Evolutionary conservation across 345 rosid species (phyloP).

Genomic region (Ailanthus altissimus): DNA sequence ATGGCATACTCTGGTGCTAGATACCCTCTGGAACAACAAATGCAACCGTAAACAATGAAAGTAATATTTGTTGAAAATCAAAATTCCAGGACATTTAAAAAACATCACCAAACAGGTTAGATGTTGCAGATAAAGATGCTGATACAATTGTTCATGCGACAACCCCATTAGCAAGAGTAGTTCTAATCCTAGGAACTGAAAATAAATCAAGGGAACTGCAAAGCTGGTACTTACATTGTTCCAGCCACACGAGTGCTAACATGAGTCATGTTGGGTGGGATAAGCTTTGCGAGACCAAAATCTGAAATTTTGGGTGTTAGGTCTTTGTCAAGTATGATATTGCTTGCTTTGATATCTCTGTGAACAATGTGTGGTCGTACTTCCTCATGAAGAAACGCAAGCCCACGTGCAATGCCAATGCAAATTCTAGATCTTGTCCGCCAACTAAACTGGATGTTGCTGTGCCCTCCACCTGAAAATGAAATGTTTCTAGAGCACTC

Average conservation of each 20-base stretch:
- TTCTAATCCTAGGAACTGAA: background rate
- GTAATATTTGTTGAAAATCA: constrained; percentile 5
- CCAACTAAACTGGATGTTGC: constrained; percentile 76
- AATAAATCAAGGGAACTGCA: background rate
- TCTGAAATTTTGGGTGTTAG: constrained; percentile 87
- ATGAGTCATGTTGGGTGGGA: constrained; percentile 81
- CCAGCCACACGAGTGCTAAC: constrained; percentile 99
- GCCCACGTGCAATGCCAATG: constrained; percentile 80
- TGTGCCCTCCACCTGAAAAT: constrained; percentile 54
- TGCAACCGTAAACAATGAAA: constrained; percentile 14
- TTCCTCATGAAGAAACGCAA: constrained; percentile 87
- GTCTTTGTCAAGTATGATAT: constrained; percentile 81
- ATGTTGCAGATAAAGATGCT: background rate
- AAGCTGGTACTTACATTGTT: constrained; percentile 67
- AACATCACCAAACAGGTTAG: background rate
- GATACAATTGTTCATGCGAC: background rate
- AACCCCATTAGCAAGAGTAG: background rate
- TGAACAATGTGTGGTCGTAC: constrained; percentile 78
- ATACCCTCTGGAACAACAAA: constrained; percentile 66
- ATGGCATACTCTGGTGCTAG: constrained; percentile 98
- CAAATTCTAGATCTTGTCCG: constrained; percentile 63
- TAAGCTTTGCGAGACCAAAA: constrained; percentile 94
- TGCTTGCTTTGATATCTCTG: constrained; percentile 98
- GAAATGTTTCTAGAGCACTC: constrained; percentile 18
- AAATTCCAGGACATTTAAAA: background rate